Percentiles rank a stretch among this genome's conserved stretches.
Evolutionary conservation across 306 rosid genomes (phyloP).

Genomic region (Myrica gale): DNA sequence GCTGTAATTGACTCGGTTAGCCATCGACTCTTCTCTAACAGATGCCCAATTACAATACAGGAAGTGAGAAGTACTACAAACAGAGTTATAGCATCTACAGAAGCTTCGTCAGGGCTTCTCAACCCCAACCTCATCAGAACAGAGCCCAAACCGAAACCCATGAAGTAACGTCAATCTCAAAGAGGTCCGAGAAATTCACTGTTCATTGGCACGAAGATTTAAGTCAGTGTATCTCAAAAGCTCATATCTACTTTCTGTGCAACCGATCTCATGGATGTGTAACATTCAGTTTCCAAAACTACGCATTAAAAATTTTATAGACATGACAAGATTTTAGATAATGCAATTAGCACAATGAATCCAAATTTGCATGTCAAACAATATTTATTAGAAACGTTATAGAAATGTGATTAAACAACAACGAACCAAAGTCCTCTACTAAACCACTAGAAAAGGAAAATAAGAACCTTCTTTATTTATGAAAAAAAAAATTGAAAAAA

Average conservation of each 20-base stretch:
- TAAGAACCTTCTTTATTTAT: no score
- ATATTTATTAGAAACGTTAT: neutral
- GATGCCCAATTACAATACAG: slow-evolving; percentile 57
- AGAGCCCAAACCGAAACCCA: slow-evolving; percentile 31
- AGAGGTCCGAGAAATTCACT: slow-evolving; percentile 14
- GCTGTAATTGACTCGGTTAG: slow-evolving; percentile 58
- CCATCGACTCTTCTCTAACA: slow-evolving; percentile 56
- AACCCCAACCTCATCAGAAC: slow-evolving; percentile 20
- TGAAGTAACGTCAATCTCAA: slow-evolving; percentile 10
- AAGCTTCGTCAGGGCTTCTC: slow-evolving; percentile 18
- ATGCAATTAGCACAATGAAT: neutral
- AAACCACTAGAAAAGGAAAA: neutral
- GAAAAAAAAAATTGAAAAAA: no score
- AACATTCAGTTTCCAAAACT: neutral
- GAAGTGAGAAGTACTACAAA: slow-evolving; percentile 56
- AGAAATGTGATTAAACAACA: neutral
- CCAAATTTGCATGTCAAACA: neutral
- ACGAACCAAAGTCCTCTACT: neutral
- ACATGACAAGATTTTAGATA: neutral
- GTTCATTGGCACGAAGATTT: neutral
- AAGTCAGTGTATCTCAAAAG: neutral
- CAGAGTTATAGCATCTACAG: slow-evolving; percentile 44
- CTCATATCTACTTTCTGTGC: neutral
- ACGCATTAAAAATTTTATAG: neutral
- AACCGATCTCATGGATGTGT: neutral